A percentile compares a stretch with the other conserved stretches of the same genome.
These are phyloP conservation scores for Neofusicoccum kwambonambiense DNA, from an alignment of 2,329 filamentous ascomycete genomes.

Conservation along the genomic window DNA sequence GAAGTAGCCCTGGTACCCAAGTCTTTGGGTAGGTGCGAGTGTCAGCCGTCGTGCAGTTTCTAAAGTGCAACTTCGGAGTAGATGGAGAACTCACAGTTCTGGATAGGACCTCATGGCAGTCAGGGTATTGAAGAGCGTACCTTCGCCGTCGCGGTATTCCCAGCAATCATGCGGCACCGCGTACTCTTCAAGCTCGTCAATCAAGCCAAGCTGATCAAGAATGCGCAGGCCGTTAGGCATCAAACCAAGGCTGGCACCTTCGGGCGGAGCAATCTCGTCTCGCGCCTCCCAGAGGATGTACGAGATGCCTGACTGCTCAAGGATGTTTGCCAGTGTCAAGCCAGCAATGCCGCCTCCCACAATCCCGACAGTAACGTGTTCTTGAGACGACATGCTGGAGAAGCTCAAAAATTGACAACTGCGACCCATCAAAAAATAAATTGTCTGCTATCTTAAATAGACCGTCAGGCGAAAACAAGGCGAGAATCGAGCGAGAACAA, in stretches of 20 bases:
- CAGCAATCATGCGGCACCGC: not conserved
- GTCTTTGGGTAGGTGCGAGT: not conserved
- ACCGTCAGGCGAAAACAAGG: too few species aligned
- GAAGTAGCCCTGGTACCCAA: slow-evolving; percentile 21
- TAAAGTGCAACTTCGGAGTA: too few species aligned
- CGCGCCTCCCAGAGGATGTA: slow-evolving; percentile 26
- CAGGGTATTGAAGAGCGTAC: slow-evolving; percentile 18
- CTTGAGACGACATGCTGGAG: not conserved
- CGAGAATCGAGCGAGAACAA: too few species aligned
- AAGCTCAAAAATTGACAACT: not conserved
- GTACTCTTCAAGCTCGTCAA: slow-evolving; percentile 1
- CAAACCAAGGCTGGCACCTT: slow-evolving; percentile 14
- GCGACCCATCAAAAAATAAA: too few species aligned
- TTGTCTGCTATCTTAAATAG: too few species aligned
- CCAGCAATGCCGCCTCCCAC: slow-evolving; percentile 4
- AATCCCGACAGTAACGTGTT: slow-evolving; percentile 6
- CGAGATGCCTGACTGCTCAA: slow-evolving; percentile 4
- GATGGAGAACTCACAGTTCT: not conserved
- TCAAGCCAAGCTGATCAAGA: slow-evolving; percentile 14
- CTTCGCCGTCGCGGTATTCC: slow-evolving; percentile 13
- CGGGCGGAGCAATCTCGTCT: not conserved
- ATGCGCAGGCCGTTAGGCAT: slow-evolving; percentile 17
- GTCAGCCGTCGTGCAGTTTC: not conserved
- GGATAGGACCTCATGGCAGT: slow-evolving; percentile 16
- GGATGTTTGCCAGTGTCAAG: slow-evolving; percentile 11